Evolutionary conservation across 257 asterid genomes (phyloP), one percentile per base, ranked within the genome.

Genomic region (Perilla frutescens): DNA sequence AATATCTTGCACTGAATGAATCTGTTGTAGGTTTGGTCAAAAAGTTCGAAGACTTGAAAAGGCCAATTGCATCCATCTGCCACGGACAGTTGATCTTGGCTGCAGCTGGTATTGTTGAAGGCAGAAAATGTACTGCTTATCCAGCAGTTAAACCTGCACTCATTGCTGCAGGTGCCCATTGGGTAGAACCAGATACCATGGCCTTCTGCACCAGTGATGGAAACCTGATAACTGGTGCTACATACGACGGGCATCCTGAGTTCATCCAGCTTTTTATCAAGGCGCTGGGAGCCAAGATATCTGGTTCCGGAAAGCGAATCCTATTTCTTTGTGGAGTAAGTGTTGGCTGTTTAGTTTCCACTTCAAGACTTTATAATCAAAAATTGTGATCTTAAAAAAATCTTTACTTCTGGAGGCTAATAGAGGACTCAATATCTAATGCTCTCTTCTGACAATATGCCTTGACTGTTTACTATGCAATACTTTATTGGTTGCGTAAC

Each of bases 321-420:
- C 82, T 94, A 37, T 91, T 94, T 80, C 93, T 94, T 14, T 91
- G 99, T 54, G 99, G 99, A 82, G 99, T 94, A 77, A 86, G 96
- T 77, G 71, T 47, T 53, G 10, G 36, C n/a, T 59, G 57, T 76
- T 68, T 77, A n/a, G 32, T 32, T 72, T 74, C 64, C 43, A 26
- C 15, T 71, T 74, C 51, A 57, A 56, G 65, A 7, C 54, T 60
- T 59, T 20, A 13, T 34, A 5, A 37, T n/a, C 14, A 29, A 34
- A 47, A 36, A 64, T 2, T 0, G 4, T 5, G 7, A 13, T 60
- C 26, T 62, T 70, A 49, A 31, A 49, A 20, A 47, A 61, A 49
- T 40, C 29, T 12, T 49, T 2, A 0, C 61, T 32, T 64, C 12
- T 54, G 4, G 10, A 51, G 41, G 31, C 54, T 70, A 31, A 40